Conservation (phyloP, 225 moss, liverwort and hornwort species). For the Anthoceros angustus region DNA sequence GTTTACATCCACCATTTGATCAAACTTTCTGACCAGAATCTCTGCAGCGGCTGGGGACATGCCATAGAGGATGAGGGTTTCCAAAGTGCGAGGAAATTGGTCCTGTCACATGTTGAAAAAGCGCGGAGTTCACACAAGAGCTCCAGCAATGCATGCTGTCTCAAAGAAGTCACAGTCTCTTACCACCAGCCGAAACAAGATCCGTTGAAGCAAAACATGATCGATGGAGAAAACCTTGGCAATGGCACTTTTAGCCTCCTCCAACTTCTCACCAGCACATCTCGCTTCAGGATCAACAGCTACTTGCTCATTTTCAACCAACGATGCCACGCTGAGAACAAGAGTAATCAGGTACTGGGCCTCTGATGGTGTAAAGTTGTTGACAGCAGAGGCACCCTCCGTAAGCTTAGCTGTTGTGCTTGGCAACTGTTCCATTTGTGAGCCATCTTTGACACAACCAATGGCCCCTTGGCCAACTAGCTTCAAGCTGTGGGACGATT, state of each 20-base stretch:
- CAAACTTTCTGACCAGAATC: conserved; percentile 35
- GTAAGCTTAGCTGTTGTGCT: no score
- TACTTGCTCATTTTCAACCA: not conserved
- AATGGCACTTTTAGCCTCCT: not conserved
- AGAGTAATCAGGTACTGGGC: not conserved
- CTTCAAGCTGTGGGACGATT: no score
- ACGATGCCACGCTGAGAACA: not conserved
- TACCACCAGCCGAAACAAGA: conserved; percentile 24
- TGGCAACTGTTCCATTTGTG: not conserved
- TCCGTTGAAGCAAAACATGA: conserved; percentile 24
- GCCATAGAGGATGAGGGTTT: conserved; percentile 32
- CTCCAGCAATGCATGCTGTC: not conserved
- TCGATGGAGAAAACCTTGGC: conserved; percentile 10
- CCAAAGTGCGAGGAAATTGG: conserved; percentile 39
- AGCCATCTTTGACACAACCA: not conserved
- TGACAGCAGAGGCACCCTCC: not conserved
- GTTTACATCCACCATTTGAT: conserved; percentile 27
- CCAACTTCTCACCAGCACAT: not conserved
- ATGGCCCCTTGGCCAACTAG: no score
- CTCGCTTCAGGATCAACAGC: not conserved
- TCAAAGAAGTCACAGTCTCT: not conserved
- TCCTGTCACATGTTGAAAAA: conserved; percentile 2
- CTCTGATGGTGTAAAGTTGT: not conserved
- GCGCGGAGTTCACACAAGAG: not conserved
- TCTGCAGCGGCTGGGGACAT: conserved; percentile 42